A percentile compares a stretch with the other conserved stretches of the same genome.
phyloP scores from a whole-genome alignment of 805 yeast genomes.

The Candida piceae region DNA sequence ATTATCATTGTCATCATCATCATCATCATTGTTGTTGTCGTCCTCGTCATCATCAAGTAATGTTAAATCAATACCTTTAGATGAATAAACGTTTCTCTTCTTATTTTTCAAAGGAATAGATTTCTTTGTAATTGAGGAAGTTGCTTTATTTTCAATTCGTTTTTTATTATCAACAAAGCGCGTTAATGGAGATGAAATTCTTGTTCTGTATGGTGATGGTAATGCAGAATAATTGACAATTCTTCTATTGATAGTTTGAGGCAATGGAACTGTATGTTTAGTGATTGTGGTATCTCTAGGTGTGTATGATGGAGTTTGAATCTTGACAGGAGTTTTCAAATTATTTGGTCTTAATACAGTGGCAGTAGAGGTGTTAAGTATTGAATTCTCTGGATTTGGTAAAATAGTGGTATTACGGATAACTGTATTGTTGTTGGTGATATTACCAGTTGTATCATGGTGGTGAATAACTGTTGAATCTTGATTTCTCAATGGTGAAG shows the following conservation, averaged over 20 bases:
- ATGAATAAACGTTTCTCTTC: constrained; percentile 1
- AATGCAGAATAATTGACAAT: constrained; percentile 24
- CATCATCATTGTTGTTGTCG: constrained; percentile 2
- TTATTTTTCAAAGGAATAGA: too few species aligned
- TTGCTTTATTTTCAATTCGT: constrained; percentile 2
- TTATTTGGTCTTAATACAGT: constrained; percentile 22
- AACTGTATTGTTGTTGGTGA: constrained; percentile 1
- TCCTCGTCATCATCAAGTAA: constrained; percentile 10
- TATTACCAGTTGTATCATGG: background rate
- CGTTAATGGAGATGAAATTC: constrained; percentile 26
- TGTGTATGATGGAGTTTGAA: constrained; percentile 23
- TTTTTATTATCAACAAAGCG: constrained; percentile 17
- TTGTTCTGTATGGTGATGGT: constrained; percentile 24
- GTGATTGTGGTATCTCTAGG: constrained; percentile 14
- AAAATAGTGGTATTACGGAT: background rate
- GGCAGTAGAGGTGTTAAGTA: constrained; percentile 12
- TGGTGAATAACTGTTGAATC: constrained; percentile 1
- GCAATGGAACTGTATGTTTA: constrained; percentile 9
- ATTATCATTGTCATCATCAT: background rate
- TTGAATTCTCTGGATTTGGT: constrained; percentile 11
- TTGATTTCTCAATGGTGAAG: constrained; percentile 1
- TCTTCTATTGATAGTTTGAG: constrained; percentile 22
- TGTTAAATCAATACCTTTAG: constrained; percentile 15
- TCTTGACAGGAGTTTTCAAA: constrained; percentile 19
- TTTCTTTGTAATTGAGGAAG: too few species aligned